phyloP scores from a whole-genome alignment of 306 rosid species.

The Mimosa pudica region DNA sequence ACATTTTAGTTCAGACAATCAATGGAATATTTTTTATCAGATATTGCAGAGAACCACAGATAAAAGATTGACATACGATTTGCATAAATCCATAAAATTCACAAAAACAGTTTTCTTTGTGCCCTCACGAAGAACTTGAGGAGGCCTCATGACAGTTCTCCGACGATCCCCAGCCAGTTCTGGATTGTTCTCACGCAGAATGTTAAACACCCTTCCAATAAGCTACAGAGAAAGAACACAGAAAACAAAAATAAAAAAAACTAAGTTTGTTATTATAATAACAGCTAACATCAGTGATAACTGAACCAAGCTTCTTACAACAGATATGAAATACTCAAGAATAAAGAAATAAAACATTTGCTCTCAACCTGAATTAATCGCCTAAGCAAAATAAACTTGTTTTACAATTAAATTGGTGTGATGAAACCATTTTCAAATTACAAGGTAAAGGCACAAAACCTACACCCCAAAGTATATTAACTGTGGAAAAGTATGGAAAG shows the following conservation, averaged over 20 bases:
- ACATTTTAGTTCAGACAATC: background rate
- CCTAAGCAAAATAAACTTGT: background rate
- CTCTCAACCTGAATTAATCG: background rate
- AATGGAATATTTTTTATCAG: slow-evolving; percentile 40
- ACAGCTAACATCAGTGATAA: background rate
- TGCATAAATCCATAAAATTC: slow-evolving; percentile 96
- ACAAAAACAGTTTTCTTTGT: slow-evolving; percentile 96
- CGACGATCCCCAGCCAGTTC: slow-evolving; percentile 93
- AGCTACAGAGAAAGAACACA: slow-evolving; percentile 56
- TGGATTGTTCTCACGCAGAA: slow-evolving; percentile 91
- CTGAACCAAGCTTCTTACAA: slow-evolving; percentile 5
- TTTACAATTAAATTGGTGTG: background rate
- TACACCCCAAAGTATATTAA: slow-evolving; percentile 29
- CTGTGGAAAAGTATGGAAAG: background rate
- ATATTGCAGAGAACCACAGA: slow-evolving; percentile 22
- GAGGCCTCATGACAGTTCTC: slow-evolving; percentile 98
- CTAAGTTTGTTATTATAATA: background rate
- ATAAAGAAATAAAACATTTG: background rate
- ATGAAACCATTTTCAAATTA: background rate
- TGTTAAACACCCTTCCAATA: slow-evolving; percentile 90
- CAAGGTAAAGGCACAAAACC: slow-evolving; percentile 28
- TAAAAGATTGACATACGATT: slow-evolving; percentile 53
- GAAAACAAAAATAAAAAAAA: background rate
- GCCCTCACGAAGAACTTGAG: slow-evolving; percentile 99
- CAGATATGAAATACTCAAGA: slow-evolving; percentile 48